These are phyloP conservation scores for Diplocarpon rosae DNA, from an alignment of 2,329 filamentous ascomycete genomes.

Conservation along the genomic window DNA sequence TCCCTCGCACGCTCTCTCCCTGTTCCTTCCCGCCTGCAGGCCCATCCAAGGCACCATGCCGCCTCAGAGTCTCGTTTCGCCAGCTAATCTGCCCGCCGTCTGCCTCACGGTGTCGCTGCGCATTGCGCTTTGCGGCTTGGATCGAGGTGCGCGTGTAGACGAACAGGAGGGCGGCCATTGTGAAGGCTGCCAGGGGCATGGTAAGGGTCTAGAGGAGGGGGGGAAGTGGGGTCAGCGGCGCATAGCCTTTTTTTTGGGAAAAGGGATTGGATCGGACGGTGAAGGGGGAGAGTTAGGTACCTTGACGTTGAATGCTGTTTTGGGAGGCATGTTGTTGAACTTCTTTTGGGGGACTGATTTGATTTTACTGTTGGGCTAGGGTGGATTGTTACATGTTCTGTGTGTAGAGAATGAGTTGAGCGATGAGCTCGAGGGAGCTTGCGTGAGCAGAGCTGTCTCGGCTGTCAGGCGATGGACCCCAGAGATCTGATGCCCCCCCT, in stretches of 20 bases:
- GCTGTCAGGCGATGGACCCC: too few relatives aligned
- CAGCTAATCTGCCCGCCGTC: slow-evolving; percentile 44
- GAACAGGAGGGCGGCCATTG: slow-evolving; percentile 42
- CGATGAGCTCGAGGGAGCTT: too few relatives aligned
- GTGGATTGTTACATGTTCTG: too few relatives aligned
- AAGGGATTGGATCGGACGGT: neutral
- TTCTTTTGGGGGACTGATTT: too few relatives aligned
- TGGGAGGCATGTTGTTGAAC: too few relatives aligned
- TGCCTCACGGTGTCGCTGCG: slow-evolving; percentile 44
- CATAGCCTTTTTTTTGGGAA: neutral
- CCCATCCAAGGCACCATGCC: slow-evolving; percentile 38
- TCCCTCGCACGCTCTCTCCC: slow-evolving; percentile 2
- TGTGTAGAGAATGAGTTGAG: too few relatives aligned
- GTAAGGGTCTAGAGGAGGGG: slow-evolving; percentile 27
- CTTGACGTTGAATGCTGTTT: neutral
- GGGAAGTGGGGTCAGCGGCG: too few relatives aligned
- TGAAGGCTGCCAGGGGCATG: slow-evolving; percentile 41
- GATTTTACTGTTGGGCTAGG: too few relatives aligned
- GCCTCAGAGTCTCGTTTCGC: slow-evolving; percentile 41
- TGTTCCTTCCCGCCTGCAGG: slow-evolving; percentile 22
- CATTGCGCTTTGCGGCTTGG: slow-evolving; percentile 53
- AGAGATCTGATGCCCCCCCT: neutral
- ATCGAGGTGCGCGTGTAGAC: slow-evolving; percentile 55
- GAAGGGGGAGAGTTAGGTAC: slow-evolving; percentile 2
- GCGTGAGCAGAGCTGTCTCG: too few relatives aligned